Evolutionary conservation across 108 stramenopile species (phyloP), one percentile per base, ranked within the genome.

Genomic region (Cyclotella choctawhatcheeana): DNA sequence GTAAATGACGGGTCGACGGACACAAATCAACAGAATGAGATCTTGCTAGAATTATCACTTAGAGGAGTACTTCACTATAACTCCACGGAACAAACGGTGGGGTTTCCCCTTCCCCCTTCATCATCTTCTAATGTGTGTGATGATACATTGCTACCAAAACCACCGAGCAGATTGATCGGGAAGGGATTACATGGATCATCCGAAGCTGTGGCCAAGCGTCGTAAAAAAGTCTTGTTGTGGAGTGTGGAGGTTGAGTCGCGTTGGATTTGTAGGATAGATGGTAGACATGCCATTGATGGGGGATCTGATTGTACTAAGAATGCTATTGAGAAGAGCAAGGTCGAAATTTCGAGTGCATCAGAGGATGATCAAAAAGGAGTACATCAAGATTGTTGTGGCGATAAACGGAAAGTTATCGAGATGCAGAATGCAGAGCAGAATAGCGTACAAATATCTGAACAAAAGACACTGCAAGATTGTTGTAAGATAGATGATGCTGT

Each of bases 171-270:
- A 68, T 34, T 74, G 25, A 35, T 77, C 51, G 78, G 71, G 21
- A 82, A 73, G 27, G 86, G 88, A 45, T 54, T 94, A 50, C 86
- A 86, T 44, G 90, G 89, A n/a, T 83, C 84, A 53, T 88, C 93
- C 1, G 89, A 90, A 53, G 65, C 88, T 51, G 88, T 84, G 22
- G 90, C 93, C 25, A 91, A 90, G 58, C 82, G 87, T 56, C 79
- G 93, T 21, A 58, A 90, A 47, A 79, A 83, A 48, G 88, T 87
- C 25, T 62, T 94, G 70, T 73, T 78, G 55, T 73, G 76, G 44
- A 77, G 69, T 22, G 51, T 93, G 43, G 79, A 84, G 30, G 64
- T 45, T 26, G 68, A 51, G 54, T 51, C 47, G 37, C 8, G 34
- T 16, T 77, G 48, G 76, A 58, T 77, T 51, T 61, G 58, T 31